Base-by-base conservation (phyloP, 805 yeast species). In the Candida montana region DNA sequence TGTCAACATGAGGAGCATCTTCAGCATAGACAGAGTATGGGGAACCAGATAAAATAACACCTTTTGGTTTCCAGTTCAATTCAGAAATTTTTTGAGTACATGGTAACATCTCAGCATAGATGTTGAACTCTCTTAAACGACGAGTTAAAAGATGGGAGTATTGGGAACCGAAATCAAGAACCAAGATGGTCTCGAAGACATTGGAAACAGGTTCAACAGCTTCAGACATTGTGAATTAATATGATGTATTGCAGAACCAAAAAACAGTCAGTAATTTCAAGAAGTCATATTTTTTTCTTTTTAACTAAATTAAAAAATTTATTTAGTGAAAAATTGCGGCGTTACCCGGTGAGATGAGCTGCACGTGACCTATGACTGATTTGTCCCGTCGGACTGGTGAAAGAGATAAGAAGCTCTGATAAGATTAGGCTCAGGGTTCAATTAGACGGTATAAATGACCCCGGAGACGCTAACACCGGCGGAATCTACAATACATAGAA, bases 51-150 rank as follows among this genome's bases (percentile, higher is more conserved):
- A 93, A 72, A 59, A 93, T 93, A 45, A 93, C 82, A 70, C 99
- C 99, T 64, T 82, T 86, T 54, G 99, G 99, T 63, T 79, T 90
- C 95, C 96, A 93, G 46, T 81, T 67, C 56, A 93, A 76, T 53
- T 91, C 97, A 41, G 83, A 63, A 61, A 93, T 91, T 73, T 93
- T 93, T 70, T 95, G 99, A 41, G 99, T 93, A 71, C 99, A 93
- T 54, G 99, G 99, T 51, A 93, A 77, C 99, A 93, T 93, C 71
- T 93, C 99, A 53, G 99, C 98, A 67, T 93, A 93, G 53, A 93
- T 91, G 65, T 93, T 89, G 74, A 90, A 86, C 67, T 93, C 99
- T 75, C 99, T 87, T 55, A 93, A 77, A 70, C 99, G 86, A 70
- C 99, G 84, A 47, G 97, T 90, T 64, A 93, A 89, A 63, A 93